Base-by-base conservation (phyloP, 2,329 filamentous ascomycete genomes). In the Colletotrichum neosansevieriae region DNA sequence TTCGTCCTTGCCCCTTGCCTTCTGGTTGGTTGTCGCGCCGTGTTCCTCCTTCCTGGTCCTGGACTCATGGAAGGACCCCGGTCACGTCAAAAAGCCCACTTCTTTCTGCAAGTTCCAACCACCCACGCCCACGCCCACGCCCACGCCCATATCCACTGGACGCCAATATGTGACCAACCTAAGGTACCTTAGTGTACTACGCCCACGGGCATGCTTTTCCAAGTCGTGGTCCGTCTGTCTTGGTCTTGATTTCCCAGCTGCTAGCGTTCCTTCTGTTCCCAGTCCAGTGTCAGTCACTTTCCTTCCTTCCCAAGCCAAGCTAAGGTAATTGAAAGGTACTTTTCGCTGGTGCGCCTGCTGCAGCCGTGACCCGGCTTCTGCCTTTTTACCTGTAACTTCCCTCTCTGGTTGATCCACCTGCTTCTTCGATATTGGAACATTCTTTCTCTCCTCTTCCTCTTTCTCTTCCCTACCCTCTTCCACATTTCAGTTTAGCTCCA, bases 311-410 rank as follows among this genome's bases (percentile, higher is more conserved):
- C 21, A 3, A 21, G 21, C 21, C 21, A 21, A 21, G 21, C 2
- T 21, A 21, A 21, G 4, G 21, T 21, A 21, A 21, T 21, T 21
- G 21, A 21, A 21, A 24, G 3, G 4, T 24, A 24, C 24, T 24
- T 24, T 11, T 13, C 10, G 12, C 34, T 13, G 34, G 34, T 36
- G 34, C 36, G 24, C 47, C 15, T 42, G 58, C 57, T 32, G 34
- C 38, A 65, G 45, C 54, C 29, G 38, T 53, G 62, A 54, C 47
- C 62, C 49, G 44, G 36, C 42, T 45, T 47, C 45, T 53, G 38
- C 53, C 53, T 68, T 44, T 65, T 50, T 68, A 68, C 61, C 54
- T 68, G 65, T 65, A 65, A 68, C 60, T 38, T 40, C 45, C 49
- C 65, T 64, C 54, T 12, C 36, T 38, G 42, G 10, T 17, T 21